Evolutionary conservation across 2,329 filamentous ascomycete genomes (phyloP), one percentile per base, ranked within the genome.

Genomic region (Cercospora nicotianae): DNA sequence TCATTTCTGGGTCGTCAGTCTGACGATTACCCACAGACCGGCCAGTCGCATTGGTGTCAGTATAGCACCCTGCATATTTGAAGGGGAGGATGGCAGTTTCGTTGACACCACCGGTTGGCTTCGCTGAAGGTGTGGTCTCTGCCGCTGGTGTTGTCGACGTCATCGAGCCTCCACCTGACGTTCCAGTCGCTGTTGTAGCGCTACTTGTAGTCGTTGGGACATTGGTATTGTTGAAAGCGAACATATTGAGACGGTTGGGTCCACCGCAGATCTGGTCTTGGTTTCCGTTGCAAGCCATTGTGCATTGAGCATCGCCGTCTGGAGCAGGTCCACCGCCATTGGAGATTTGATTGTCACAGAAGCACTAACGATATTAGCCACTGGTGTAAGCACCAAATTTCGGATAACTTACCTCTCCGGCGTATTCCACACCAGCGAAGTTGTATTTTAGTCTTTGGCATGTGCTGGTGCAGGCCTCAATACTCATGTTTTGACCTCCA

Each of bases 371-470:
- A 18, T 28, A 23, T 63, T 26, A 48, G 30, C 26, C 28, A 18
- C 3, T n/a, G 26, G 12, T 76, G 67, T n/a, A 60, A 66, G 0
- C 70, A 70, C 39, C 20, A 33, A 31, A 42, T 9, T 16, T 55
- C 28, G 31, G 3, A 20, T 1, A 12, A 20, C 60, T 51, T 20
- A 63, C 60, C 60, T 68, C 67, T 30, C 55, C 67, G 42, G 63
- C 2, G 69, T 72, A 63, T 51, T 79, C 75, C 16, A 77, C 67
- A 51, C 77, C 78, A 31, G 77, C 77, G 26, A 79, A 73, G 9
- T 68, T 72, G 67, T 77, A 79, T 1, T 77, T 76, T 9, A 71
- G 72, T n/a, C 67, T 68, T 28, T 66, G 64, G 42, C 78, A 79
- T 60, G 69, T 68, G 18, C 65, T 58, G 13, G 75, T 71, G 65